Conservation (phyloP, 1,139 yeast genomes). For the Yamadazyma atlantica region DNA sequence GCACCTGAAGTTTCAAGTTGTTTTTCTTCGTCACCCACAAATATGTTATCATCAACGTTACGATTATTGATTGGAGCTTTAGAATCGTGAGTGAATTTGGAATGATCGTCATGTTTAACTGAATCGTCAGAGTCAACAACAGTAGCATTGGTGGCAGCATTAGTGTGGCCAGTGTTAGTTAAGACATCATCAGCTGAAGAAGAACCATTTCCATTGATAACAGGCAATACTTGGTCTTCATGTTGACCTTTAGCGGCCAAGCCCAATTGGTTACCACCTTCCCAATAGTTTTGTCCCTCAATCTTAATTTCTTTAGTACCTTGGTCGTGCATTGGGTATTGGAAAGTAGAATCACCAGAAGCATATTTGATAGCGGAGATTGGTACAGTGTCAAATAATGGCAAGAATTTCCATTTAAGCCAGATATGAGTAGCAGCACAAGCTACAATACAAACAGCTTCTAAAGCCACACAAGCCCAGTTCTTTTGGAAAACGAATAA, state of each 20-base stretch:
- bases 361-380: slow-evolving; percentile 67
- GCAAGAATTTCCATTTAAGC: slow-evolving; percentile 57
- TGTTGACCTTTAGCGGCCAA: slow-evolving; percentile 20
- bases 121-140: slow-evolving; percentile 20
- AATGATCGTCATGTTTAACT: slow-evolving; percentile 15
- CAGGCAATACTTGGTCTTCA: slow-evolving; percentile 22
- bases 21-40: slow-evolving; percentile 15
- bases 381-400: slow-evolving; percentile 68
- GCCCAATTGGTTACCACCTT: slow-evolving; percentile 45
- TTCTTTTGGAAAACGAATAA: slow-evolving; percentile 67
- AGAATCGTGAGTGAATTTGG: slow-evolving; percentile 9
- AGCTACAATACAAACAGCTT: slow-evolving; percentile 49
- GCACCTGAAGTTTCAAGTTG: slow-evolving; percentile 4
- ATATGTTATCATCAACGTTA: slow-evolving; percentile 12
- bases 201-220: slow-evolving; percentile 5
- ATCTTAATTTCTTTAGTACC: slow-evolving; percentile 57
- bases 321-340: slow-evolving; percentile 58
- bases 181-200: slow-evolving; percentile 7
- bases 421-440: slow-evolving; percentile 58
- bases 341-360: slow-evolving; percentile 50
- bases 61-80: slow-evolving; percentile 11
- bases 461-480: slow-evolving; percentile 73
- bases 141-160: slow-evolving; percentile 7
- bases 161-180: slow-evolving; percentile 1
- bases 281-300: slow-evolving; percentile 54